Conservation (phyloP, 345 rosid genomes). For the Dimocarpus longan region DNA sequence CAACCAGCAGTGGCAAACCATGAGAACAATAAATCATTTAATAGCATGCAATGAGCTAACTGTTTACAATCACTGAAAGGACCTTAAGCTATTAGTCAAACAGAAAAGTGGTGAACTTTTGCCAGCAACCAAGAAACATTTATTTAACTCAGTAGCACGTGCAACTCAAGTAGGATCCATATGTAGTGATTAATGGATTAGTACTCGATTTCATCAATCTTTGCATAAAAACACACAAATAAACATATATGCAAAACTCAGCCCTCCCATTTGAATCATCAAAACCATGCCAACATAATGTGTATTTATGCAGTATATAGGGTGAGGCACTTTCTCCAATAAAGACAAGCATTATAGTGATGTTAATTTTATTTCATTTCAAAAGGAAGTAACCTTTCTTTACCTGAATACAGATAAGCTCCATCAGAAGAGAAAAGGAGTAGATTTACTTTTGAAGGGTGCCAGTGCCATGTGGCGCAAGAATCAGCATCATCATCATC, state of each 20-base stretch:
- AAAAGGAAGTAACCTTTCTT: background rate
- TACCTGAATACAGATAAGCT: conserved; percentile 87
- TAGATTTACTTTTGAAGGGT: conserved; percentile 64
- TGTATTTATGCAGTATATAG: background rate
- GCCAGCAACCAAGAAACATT: background rate
- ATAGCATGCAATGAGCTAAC: background rate
- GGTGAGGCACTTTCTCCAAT: background rate
- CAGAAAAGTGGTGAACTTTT: background rate
- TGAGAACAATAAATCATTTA: background rate
- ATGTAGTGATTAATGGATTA: background rate
- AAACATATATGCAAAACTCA: background rate
- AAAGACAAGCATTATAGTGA: background rate
- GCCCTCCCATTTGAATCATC: background rate
- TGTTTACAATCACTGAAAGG: background rate
- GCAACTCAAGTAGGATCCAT: background rate
- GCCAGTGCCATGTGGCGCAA: conserved; percentile 97
- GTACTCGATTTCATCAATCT: background rate
- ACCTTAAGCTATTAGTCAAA: background rate
- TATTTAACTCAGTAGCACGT: background rate
- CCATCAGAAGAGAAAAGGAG: conserved; percentile 94
- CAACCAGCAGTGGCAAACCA: background rate
- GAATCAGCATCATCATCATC: conserved; percentile 90
- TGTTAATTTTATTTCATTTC: background rate
- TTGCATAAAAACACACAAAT: background rate
- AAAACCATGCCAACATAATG: background rate